Evolutionary conservation across 768 basidiomycete species (phyloP).

Genomic region (Suillus brevipes): DNA sequence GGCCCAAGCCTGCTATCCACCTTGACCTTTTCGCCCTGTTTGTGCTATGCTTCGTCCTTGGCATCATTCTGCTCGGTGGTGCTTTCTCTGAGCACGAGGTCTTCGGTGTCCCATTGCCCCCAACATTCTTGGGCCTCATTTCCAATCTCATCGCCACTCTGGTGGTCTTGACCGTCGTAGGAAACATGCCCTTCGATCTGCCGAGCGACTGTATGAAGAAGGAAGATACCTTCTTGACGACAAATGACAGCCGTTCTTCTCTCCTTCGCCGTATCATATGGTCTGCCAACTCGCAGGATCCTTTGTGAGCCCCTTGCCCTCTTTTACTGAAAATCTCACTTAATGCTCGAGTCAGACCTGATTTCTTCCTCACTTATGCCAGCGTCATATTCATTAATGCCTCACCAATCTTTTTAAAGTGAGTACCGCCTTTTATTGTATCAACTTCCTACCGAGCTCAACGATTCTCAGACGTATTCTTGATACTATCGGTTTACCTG

Average conservation of each 20-base stretch:
- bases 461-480: slow-evolving; percentile 50
- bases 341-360: slow-evolving; percentile 42
- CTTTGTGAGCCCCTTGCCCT: slow-evolving; percentile 31
- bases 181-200: slow-evolving; percentile 67
- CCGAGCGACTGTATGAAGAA: slow-evolving; percentile 53
- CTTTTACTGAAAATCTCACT: not conserved
- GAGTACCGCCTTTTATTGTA: slow-evolving; percentile 13
- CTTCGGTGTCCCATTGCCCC: slow-evolving; percentile 43
- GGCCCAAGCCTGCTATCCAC: slow-evolving; percentile 57
- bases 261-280: slow-evolving; percentile 46
- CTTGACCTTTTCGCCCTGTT: slow-evolving; percentile 65
- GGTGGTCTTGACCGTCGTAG: slow-evolving; percentile 45
- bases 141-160: slow-evolving; percentile 48
- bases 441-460: not conserved
- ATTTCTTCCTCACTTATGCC: slow-evolving; percentile 65
- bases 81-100: slow-evolving; percentile 51
- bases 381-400: slow-evolving; percentile 78
- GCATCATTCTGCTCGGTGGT: slow-evolving; percentile 53
- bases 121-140: slow-evolving; percentile 27
- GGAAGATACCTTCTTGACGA: no score
- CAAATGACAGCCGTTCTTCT: no score
- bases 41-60: slow-evolving; percentile 44
- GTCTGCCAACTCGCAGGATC: slow-evolving; percentile 47
- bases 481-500: slow-evolving; percentile 46
- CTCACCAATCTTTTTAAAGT: slow-evolving; percentile 85